These are phyloP conservation scores for Hawksworthiomyces lignivorus DNA, from an alignment of 2,329 filamentous ascomycete species.

Conservation along the genomic window DNA sequence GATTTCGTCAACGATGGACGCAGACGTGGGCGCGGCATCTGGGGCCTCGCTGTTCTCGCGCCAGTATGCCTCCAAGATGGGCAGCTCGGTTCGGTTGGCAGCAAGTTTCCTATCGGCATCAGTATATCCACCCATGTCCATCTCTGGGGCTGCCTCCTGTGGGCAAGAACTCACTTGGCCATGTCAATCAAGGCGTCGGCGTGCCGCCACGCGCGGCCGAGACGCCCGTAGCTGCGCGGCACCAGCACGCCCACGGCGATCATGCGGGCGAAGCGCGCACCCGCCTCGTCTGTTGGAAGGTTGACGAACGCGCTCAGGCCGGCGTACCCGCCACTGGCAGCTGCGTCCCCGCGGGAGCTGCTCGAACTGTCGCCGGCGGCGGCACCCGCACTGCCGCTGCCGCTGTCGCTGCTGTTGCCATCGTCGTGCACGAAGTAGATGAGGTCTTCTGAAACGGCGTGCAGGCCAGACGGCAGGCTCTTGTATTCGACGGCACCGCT, in stretches of 20 bases:
- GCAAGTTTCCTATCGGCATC: too few relatives aligned
- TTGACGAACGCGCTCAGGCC: conserved; percentile 91
- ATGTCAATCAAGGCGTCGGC: conserved; percentile 67
- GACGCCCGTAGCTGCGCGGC: conserved; percentile 71
- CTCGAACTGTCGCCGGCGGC: too few relatives aligned
- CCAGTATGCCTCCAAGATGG: conserved; percentile 75
- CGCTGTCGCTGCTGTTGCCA: conserved; percentile 22
- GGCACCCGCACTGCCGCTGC: background rate
- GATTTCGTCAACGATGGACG: conserved; percentile 18
- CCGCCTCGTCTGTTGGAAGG: conserved; percentile 65
- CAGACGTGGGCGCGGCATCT: background rate
- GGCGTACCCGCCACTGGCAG: conserved; percentile 50
- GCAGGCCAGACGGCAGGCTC: conserved; percentile 84
- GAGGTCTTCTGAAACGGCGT: conserved; percentile 80
- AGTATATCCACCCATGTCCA: too few relatives aligned
- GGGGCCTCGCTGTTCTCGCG: conserved; percentile 40
- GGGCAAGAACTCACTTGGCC: conserved; percentile 59
- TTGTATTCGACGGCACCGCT: conserved; percentile 94
- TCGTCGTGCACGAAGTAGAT: conserved; percentile 87
- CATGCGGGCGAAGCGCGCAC: conserved; percentile 82
- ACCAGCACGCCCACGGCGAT: conserved; percentile 86
- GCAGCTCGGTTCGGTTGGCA: conserved; percentile 53
- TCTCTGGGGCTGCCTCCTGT: too few relatives aligned
- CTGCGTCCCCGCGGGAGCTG: too few relatives aligned
- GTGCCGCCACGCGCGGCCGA: conserved; percentile 86